Base-by-base conservation (phyloP, 1,284 basidiomycete genomes). In the Megacollybia platyphylla region DNA sequence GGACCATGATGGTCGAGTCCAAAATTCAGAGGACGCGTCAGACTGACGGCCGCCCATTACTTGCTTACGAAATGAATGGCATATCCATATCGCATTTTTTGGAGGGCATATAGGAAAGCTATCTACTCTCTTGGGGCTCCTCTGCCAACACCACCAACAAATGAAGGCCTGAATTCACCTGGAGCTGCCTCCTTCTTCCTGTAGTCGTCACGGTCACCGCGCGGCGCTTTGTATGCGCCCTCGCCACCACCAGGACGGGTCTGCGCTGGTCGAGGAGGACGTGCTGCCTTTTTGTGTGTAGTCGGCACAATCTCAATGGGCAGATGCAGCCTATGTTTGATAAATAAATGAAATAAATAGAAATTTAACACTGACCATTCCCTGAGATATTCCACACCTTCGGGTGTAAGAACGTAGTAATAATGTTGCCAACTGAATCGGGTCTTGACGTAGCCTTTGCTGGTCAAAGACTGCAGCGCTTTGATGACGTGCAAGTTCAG, bases 401-500 rank as follows among this genome's bases (percentile, higher is more conserved):
- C 91, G 47, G 88, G 83, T 56, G 91, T 96, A 60, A 96, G 76
- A 59, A 80, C 76, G 70, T 96, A 96, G 76, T 94, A 93, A 67
- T 89, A 92, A 74, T 79, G 90, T 60, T 91, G 88, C 89, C 89
- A 94, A 44, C 84, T 89, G 73, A 93, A 92, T 64, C 93, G 93
- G 53, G 94, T 97, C 81, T 97, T 96, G 67, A 98, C 91, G 68
- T 76, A 85, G 51, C 92, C 91, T 68, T 79, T 85, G 48, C 92
- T 97, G 61, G 89, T 97, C 56, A 99, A 76, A 67, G 88, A 93
- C 68, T 98, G 94, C 73, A 94, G 84, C 49, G 91, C 91, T 80
- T 98, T 99, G 79, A 99, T 96, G 57, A 98, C 96, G 65, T 97
- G 76, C 52, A 99, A 84, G 73, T 99, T 98, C 54, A 88, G 87